Evolutionary conservation across 768 basidiomycete genomes (phyloP).

Genomic region (Suillus bovinus): DNA sequence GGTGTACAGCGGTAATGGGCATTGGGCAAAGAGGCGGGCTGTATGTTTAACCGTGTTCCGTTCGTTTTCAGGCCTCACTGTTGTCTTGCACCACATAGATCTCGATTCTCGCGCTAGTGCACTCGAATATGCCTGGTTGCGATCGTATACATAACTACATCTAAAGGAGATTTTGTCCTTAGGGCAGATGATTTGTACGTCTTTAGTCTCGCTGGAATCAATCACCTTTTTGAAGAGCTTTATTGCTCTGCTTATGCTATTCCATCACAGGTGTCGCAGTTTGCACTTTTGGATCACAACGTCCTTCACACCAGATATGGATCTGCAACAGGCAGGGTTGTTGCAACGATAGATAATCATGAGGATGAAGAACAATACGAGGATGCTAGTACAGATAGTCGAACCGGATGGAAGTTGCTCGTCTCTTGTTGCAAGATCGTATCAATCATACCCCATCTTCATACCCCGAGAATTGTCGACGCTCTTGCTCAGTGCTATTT

Average conservation of each 20-base stretch:
- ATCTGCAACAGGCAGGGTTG: constrained; percentile 48
- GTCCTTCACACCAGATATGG: constrained; percentile 50
- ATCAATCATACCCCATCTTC: constrained; percentile 18
- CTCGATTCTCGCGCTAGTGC: constrained; percentile 88
- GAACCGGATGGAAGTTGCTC: constrained; percentile 77
- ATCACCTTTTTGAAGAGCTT: constrained; percentile 43
- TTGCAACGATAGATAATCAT: constrained; percentile 89
- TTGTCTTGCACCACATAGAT: constrained; percentile 50
- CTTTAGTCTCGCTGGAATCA: background rate
- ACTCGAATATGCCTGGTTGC: constrained; percentile 80
- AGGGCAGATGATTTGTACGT: constrained; percentile 44
- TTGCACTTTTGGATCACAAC: constrained; percentile 94
- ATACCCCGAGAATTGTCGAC: constrained; percentile 66
- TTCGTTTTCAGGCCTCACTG: background rate
- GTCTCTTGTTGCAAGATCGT: constrained; percentile 53
- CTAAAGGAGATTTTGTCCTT: constrained; percentile 66
- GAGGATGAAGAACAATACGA: constrained; percentile 75
- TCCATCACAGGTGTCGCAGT: constrained; percentile 45
- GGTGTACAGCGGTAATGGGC: constrained; percentile 92
- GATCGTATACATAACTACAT: constrained; percentile 73
- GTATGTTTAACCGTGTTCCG: constrained; percentile 40
- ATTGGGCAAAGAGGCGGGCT: constrained; percentile 97
- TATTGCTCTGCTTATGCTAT: constrained; percentile 65
- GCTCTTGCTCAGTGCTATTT: constrained; percentile 76
- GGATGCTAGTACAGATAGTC: constrained; percentile 46